Base-by-base conservation (phyloP, 352 stramenopile genomes). In the Phytophthora uliginosa region DNA sequence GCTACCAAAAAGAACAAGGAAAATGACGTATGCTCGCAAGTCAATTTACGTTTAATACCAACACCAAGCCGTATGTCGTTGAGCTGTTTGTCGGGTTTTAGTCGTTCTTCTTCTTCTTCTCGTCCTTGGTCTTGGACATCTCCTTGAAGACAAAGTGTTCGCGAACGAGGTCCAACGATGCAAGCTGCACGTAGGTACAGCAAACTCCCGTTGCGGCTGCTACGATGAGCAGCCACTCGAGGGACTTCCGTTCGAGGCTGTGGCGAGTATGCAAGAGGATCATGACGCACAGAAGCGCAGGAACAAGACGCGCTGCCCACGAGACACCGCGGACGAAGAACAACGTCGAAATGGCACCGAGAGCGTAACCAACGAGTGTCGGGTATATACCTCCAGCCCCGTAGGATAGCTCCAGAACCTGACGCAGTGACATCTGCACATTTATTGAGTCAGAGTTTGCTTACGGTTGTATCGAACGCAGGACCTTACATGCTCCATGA, bases 101-200 rank as follows among this genome's bases (percentile, higher is more conserved):
- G n/a, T 84, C 54, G 5, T 68, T 28, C 55, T 88, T 87, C 38
- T 83, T 82, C 38, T 47, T 48, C 22, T 31, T 31, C 28, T 31
- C 7, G 36, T 57, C 47, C 26, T 74, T 73, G 2, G 58, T 63
- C 22, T 63, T 57, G 53, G 62, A 50, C 24, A 51, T 38, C 20
- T 64, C 74, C 10, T 77, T 78, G 45, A 36, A 73, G 7, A 66
- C 74, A 15, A 90, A 36, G 62, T 83, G 76, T 17, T 83, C 78
- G n/a, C 81, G 84, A 50, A 85, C 80, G n/a, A 87, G 70, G 20
- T 85, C 62, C 67, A 86, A 83, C 34, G 84, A 89, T 7, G 72
- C 54, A 42, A 89, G 63, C 56, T 92, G 86, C 33, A 89, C 72
- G 59, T 85, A 89, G 17, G 84, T 91, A 52, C 84, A 94, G 26